Evolutionary conservation across 768 basidiomycete genomes (phyloP).

Genomic region (Tricholoma sp.): DNA sequence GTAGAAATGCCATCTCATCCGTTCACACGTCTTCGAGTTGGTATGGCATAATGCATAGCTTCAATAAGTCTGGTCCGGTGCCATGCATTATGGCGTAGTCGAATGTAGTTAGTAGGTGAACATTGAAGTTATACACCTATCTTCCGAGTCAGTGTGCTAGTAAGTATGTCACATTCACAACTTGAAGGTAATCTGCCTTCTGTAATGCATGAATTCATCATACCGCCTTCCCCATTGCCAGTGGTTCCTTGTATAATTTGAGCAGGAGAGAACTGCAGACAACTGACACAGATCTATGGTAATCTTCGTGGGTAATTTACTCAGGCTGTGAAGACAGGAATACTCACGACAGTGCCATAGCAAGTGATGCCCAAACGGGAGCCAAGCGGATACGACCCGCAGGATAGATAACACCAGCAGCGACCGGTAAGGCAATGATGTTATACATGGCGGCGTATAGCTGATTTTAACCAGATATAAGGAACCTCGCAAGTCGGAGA

Average conservation of each 20-base stretch:
- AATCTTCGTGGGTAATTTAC: not conserved
- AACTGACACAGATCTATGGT: constrained; percentile 54
- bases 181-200: no score
- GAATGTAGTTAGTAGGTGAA: no score
- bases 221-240: not conserved
- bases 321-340: no score
- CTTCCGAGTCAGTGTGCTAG: no score
- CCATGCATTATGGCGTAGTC: no score
- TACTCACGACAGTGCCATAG: constrained; percentile 73
- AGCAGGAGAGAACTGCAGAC: constrained; percentile 58
- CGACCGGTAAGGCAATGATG: constrained; percentile 61
- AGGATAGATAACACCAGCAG: constrained; percentile 75
- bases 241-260: constrained; percentile 39
- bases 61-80: no score
- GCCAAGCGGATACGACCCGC: constrained; percentile 57
- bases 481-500: not conserved
- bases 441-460: constrained; percentile 70
- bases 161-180: no score
- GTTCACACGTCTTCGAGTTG: no score
- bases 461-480: constrained; percentile 24
- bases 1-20: no score
- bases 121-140: no score
- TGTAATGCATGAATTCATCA: not conserved
- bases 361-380: constrained; percentile 77
- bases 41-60: no score